These are phyloP conservation scores for Quercus agrifolia DNA, from an alignment of 306 rosid genomes.

Conservation along the genomic window DNA sequence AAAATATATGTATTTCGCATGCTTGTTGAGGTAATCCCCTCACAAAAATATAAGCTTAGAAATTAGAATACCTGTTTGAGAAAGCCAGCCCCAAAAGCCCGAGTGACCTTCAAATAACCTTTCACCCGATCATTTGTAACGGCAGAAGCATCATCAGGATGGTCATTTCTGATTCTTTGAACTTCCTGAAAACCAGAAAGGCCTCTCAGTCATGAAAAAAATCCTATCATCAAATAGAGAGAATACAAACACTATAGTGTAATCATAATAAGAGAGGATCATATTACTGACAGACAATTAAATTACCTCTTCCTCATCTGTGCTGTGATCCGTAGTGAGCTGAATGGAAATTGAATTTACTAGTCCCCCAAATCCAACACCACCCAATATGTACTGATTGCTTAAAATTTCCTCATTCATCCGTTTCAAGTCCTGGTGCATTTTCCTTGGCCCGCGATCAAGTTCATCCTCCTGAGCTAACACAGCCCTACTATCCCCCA, in stretches of 20 bases:
- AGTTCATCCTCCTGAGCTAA: slow-evolving; percentile 44
- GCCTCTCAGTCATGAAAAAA: background rate
- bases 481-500: slow-evolving; percentile 76
- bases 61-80: slow-evolving; percentile 62
- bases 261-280: background rate
- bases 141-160: slow-evolving; percentile 65
- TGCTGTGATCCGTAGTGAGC: slow-evolving; percentile 73
- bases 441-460: slow-evolving; percentile 12
- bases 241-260: background rate
- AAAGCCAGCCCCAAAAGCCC: slow-evolving; percentile 89
- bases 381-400: slow-evolving; percentile 14
- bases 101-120: slow-evolving; percentile 79
- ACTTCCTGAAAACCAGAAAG: slow-evolving; percentile 50
- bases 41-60: background rate
- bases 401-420: slow-evolving; percentile 28
- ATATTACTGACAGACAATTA: background rate
- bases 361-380: slow-evolving; percentile 18
- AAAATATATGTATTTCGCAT: background rate
- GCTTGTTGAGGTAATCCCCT: background rate
- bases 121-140: slow-evolving; percentile 60
- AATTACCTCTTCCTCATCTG: slow-evolving; percentile 57
- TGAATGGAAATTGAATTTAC: slow-evolving; percentile 40
- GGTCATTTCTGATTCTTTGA: slow-evolving; percentile 61
- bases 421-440: slow-evolving; percentile 16
- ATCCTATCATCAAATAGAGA: background rate